These are phyloP conservation scores for Aspergillus hancockii DNA, from an alignment of 495 filamentous ascomycete genomes.

Conservation along the genomic window DNA sequence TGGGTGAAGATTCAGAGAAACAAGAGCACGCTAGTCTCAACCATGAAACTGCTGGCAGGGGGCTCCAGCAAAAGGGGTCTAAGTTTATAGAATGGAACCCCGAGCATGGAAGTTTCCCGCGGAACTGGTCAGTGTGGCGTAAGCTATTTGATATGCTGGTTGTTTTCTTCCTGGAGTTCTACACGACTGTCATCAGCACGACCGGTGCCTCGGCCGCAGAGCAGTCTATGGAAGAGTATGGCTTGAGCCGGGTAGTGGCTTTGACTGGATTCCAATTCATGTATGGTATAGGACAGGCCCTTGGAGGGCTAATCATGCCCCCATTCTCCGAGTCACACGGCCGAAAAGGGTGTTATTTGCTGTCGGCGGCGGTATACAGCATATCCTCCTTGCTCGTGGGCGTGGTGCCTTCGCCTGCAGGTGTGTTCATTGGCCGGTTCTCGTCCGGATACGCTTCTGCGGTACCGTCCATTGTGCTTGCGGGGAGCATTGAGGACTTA, in stretches of 20 bases:
- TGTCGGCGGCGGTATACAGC: slow-evolving; percentile 35
- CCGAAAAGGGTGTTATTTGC: slow-evolving; percentile 43
- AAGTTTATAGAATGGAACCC: no score
- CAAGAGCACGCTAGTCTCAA: no score
- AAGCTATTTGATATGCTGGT: slow-evolving; percentile 26
- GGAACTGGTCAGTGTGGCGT: slow-evolving; percentile 23
- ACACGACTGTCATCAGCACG: slow-evolving; percentile 31
- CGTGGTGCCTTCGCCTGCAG: slow-evolving; percentile 27
- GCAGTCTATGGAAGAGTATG: slow-evolving; percentile 22
- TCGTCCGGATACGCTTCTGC: slow-evolving; percentile 46
- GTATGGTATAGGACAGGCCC: slow-evolving; percentile 45
- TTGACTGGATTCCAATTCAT: slow-evolving; percentile 11
- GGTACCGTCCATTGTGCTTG: slow-evolving; percentile 44
- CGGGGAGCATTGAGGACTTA: slow-evolving; percentile 53
- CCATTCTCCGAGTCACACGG: slow-evolving; percentile 50
- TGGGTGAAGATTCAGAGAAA: no score
- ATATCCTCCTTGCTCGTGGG: slow-evolving; percentile 41
- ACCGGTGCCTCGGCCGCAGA: slow-evolving; percentile 30
- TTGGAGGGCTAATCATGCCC: slow-evolving; percentile 48
- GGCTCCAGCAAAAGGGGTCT: no score
- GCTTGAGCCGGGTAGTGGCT: slow-evolving; percentile 18
- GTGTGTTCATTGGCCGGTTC: slow-evolving; percentile 36
- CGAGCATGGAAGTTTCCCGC: slow-evolving; percentile 9
- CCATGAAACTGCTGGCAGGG: no score
- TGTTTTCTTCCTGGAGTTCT: slow-evolving; percentile 30